Base-by-base conservation (phyloP, 257 asterid species). In the Catharanthus roseus region DNA sequence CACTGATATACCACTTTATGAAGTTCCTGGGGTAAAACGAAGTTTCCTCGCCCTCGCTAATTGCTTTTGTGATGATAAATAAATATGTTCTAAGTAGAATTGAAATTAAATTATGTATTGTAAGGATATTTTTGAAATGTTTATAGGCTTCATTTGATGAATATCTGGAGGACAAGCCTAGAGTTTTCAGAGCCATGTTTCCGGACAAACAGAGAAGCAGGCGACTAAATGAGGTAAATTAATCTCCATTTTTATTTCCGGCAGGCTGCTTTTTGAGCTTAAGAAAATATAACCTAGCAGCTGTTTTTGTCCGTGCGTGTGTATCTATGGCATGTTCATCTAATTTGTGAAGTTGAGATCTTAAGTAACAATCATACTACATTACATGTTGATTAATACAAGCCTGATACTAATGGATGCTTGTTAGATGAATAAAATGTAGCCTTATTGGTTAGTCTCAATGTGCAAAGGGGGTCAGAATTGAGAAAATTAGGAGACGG, bases 171-270 rank as follows among this genome's bases (percentile, higher is more conserved):
- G 87, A 95, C 71, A 91, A 86, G 60, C 85, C 91, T 33, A 78
- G 98, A 84, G 95, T 95, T 58, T 89, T 95, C 72, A 86, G 78
- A 77, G 97, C 99, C 50, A 91, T 95, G 33, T 95, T 95, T 77
- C 97, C 99, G 53, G 98, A 91, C 51, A 87, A 87, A 77, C 85
- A 80, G 21, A 90, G 97, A 81, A 91, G 95, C 77, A 89, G 82
- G 28, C 97, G 82, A 77, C 87, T 89, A 61, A 91, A 78, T 77
- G 88, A 95, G 96, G 99, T 89, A 3, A 38, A n/a, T n/a, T n/a
- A 75, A 26, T 23, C 21, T 26, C 33, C 62, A 16, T 41, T 49
- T 49, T 49, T 38, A 49, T 49, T 49, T 49, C 55, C 1, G 0
- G 6, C 3, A 0, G 24, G 8, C 53, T 45, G 51, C 31, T 28